Base-by-base conservation (phyloP, 176 grass and related monocot species). In the Zea luxurians region DNA sequence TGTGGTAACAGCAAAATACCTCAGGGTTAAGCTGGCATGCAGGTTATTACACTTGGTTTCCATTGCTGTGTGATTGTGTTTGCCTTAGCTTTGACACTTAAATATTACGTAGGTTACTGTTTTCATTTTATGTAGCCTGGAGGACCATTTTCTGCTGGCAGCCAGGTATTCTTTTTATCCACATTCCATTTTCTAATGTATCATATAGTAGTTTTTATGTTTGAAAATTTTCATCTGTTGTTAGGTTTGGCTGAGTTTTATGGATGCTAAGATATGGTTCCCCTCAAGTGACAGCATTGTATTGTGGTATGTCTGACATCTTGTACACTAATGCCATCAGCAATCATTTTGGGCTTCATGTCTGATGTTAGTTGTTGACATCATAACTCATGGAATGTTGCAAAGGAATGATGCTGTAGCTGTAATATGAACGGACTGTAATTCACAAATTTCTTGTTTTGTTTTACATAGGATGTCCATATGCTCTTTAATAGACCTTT, bases 131-230 rank as follows among this genome's bases (percentile, higher is more conserved):
- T 43, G 18, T 54, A 35, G 64, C 62, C 64, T 45, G 68, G 53
- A 67, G 34, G 27, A 49, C 44, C 41, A 72, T 42, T 77, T 71
- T 79, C 16, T 61, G 36, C 50, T 89, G 73, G 36, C 21, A 78
- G 40, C 11, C 78, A 89, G 73, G 78, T 89, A 89, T 73, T 37
- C 36, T 57, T 43, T 27, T 54, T 58, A 58, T 58, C 54, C 17
- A 58, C 8, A 20, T 20, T 58, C 54, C 54, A 20, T 58, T 58
- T 58, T 15, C 53, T 58, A 20, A 3, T 84, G 66, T 36, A 77
- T 65, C 50, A 84, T 64, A 9, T 66, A 27, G 18, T 81, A 61
- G 34, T 36, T 49, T 49, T 21, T 49, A 70, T 64, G 66, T 57
- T 40, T 16, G 49, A 44, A 34, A 13, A 20, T 71, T 74, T 37